Percentiles rank a stretch among this genome's conserved stretches.
Evolutionary conservation across 2,329 filamentous ascomycete species (phyloP).

Genomic region (Domatiomyces catenatus): DNA sequence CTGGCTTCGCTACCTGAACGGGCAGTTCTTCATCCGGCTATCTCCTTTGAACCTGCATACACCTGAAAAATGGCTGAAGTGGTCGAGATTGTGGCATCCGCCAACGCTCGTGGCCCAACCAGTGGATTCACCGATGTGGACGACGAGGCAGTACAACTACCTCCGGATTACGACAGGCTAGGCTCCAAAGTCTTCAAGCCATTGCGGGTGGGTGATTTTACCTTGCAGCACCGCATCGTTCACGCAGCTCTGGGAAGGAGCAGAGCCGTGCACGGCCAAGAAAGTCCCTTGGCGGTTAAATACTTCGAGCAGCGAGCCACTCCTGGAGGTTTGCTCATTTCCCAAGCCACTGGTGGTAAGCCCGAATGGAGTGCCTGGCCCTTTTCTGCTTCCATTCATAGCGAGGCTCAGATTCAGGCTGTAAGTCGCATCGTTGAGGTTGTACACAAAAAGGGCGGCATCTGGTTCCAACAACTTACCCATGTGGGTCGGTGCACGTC

Average conservation of each 20-base stretch:
- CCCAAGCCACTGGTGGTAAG: not conserved
- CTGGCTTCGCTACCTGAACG: too few relatives aligned
- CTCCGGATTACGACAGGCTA: too few relatives aligned
- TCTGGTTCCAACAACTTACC: constrained; percentile 12
- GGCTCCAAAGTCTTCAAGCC: not conserved
- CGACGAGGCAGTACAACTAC: too few relatives aligned
- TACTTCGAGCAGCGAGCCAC: not conserved
- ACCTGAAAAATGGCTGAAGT: too few relatives aligned
- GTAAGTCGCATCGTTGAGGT: constrained; percentile 19
- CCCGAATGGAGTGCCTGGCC: too few relatives aligned
- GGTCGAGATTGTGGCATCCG: too few relatives aligned
- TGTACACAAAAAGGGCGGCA: constrained; percentile 21
- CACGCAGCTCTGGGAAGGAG: not conserved
- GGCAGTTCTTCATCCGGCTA: too few relatives aligned
- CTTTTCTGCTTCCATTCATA: too few relatives aligned
- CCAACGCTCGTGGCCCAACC: too few relatives aligned
- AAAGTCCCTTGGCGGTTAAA: not conserved
- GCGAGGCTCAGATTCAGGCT: constrained; percentile 1
- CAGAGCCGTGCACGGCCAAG: not conserved
- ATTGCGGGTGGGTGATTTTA: not conserved
- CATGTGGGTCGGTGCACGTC: not conserved
- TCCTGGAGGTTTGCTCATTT: not conserved
- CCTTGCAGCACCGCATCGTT: not conserved
- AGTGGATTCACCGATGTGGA: too few relatives aligned
- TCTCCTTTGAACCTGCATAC: too few relatives aligned